These are phyloP conservation scores for Trifolium pratense DNA, from an alignment of 306 rosid species.

Conservation along the genomic window DNA sequence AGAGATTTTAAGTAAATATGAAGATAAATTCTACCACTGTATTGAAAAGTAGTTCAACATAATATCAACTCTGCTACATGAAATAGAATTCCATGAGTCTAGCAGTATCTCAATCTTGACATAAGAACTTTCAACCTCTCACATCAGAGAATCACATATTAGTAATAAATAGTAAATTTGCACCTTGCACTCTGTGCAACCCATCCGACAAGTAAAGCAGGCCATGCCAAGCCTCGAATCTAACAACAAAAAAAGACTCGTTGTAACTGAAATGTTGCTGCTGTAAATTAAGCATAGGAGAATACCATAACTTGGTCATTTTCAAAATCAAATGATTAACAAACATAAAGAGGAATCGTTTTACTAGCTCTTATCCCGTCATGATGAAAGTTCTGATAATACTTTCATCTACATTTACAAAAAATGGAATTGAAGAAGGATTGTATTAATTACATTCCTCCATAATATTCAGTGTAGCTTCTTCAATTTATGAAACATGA, in stretches of 20 bases:
- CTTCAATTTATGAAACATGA: conserved; percentile 14
- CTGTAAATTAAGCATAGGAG: conserved; percentile 32
- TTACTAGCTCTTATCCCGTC: conserved; percentile 19
- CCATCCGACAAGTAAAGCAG: conserved; percentile 73
- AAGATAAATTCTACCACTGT: conserved; percentile 18
- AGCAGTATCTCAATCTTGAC: conserved; percentile 23
- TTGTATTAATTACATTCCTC: conserved; percentile 29
- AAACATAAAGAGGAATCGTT: conserved; percentile 21
- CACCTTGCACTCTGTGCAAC: conserved; percentile 80
- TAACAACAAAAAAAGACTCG: conserved; percentile 34
- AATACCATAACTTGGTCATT: conserved; percentile 37
- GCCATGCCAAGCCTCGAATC: conserved; percentile 80
- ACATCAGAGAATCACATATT: conserved; percentile 28
- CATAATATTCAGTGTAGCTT: neutral
- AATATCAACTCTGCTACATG: conserved; percentile 22
- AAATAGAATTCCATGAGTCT: conserved; percentile 22
- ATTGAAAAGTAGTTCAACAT: conserved; percentile 26
- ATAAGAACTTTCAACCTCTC: conserved; percentile 30
- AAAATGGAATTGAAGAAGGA: conserved; percentile 25
- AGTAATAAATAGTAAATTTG: conserved; percentile 38
- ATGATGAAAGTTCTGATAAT: neutral
- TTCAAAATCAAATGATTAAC: conserved; percentile 13
- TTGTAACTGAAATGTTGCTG: conserved; percentile 12
- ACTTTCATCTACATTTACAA: conserved; percentile 21
- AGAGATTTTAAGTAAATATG: conserved; percentile 11